These are phyloP conservation scores for Penicillium longicatenatum DNA, from an alignment of 495 filamentous ascomycete genomes.

Conservation along the genomic window DNA sequence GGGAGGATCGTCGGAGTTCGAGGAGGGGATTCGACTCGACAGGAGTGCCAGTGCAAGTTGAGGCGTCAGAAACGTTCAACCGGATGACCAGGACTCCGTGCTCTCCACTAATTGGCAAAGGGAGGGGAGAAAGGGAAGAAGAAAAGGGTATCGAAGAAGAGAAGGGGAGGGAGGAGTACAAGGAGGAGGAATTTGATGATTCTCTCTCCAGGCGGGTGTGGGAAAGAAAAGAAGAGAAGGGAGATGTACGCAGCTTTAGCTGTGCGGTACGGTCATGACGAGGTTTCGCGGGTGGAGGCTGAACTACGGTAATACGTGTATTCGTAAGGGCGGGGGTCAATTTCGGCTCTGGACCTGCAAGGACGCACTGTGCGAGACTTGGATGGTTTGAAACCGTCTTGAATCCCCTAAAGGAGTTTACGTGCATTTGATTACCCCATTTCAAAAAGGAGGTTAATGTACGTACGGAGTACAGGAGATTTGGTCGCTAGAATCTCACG, in stretches of 20 bases:
- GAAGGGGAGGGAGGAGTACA: conserved; percentile 35
- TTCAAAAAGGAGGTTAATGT: not conserved
- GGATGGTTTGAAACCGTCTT: conserved; percentile 23
- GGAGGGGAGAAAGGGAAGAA: conserved; percentile 53
- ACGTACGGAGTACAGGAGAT: not conserved
- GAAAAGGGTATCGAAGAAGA: conserved; percentile 46
- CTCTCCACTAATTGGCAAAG: conserved; percentile 55
- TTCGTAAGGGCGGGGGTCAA: conserved; percentile 20
- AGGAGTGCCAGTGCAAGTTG: conserved; percentile 36
- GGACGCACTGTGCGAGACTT: conserved; percentile 18
- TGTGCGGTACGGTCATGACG: conserved; percentile 33
- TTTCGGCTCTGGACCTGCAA: conserved; percentile 26
- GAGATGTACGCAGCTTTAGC: conserved; percentile 33
- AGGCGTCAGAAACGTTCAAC: conserved; percentile 12
- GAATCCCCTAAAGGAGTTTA: not conserved
- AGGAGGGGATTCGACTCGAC: conserved; percentile 50
- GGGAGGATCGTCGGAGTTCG: conserved; percentile 41
- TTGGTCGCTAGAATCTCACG: not conserved
- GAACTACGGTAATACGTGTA: conserved; percentile 13
- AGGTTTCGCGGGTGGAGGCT: conserved; percentile 30
- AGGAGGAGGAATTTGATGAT: conserved; percentile 36
- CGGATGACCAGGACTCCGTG: conserved; percentile 41
- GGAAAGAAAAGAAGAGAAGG: conserved; percentile 46
- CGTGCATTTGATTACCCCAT: not conserved
- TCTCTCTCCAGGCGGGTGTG: conserved; percentile 57